Conservation (phyloP, 352 stramenopile genomes). For the Pelagophyceae sp. region DNA sequence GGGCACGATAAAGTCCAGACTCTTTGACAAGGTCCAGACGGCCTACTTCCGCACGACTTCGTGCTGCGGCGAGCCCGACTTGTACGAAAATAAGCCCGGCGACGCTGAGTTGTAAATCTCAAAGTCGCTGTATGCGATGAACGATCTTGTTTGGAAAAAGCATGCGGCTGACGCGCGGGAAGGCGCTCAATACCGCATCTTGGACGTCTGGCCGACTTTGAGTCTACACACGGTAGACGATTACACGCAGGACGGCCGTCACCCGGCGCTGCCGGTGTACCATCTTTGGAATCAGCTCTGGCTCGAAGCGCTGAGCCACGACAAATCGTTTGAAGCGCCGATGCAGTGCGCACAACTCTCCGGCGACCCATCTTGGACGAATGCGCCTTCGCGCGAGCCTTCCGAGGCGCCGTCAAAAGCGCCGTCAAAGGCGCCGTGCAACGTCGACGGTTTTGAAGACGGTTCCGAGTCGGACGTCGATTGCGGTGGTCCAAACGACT, state of each 20-base stretch:
- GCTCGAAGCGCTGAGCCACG: neutral
- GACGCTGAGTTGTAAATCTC: neutral
- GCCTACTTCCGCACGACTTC: neutral
- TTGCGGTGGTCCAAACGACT: slow-evolving; percentile 22
- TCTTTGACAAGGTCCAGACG: neutral
- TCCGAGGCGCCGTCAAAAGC: neutral
- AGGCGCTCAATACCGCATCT: too few relatives aligned
- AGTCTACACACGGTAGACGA: neutral
- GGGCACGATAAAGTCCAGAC: too few relatives aligned
- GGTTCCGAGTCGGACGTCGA: slow-evolving; percentile 29
- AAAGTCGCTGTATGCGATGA: neutral
- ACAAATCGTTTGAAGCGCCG: too few relatives aligned
- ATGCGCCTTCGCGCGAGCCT: neutral
- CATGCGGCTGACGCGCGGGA: neutral
- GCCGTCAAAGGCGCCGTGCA: neutral
- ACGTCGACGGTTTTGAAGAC: neutral
- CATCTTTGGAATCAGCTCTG: neutral
- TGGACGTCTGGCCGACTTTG: neutral
- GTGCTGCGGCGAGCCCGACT: slow-evolving; percentile 10
- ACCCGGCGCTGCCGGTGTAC: neutral
- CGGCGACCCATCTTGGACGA: neutral
- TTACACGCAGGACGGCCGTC: neutral
- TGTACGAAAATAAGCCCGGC: neutral
- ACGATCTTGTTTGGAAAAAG: neutral
- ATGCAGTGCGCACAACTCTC: neutral